Evolutionary conservation across 192 early-diverging fungal species (phyloP).

Genomic region (Jimgerdemannia lactiflua): DNA sequence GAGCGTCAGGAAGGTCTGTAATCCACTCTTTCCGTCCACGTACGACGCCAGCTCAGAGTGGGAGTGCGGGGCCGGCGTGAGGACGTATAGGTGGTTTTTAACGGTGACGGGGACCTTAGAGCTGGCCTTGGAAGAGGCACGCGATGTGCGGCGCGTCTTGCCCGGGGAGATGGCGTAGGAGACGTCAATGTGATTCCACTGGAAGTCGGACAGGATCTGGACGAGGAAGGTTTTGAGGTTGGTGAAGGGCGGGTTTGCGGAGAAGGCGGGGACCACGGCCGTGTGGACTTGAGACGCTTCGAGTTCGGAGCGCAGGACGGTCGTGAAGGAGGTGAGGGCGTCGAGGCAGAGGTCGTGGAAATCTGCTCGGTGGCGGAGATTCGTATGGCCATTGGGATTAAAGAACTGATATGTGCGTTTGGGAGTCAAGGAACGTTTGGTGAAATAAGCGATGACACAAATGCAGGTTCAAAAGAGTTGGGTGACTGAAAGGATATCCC

Average conservation of each 20-base stretch:
- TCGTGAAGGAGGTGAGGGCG: conserved; percentile 2
- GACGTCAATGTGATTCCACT: conserved; percentile 22
- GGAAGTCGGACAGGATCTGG: conserved; percentile 18
- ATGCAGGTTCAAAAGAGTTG: no score
- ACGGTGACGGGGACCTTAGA: conserved; percentile 7
- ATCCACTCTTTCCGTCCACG: conserved; percentile 2
- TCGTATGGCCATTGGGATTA: conserved; percentile 6
- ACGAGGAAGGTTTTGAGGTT: conserved; percentile 11
- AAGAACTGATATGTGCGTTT: conserved; percentile 7
- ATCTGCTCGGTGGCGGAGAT: conserved; percentile 5
- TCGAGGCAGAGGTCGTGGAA: conserved; percentile 3
- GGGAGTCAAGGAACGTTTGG: not conserved
- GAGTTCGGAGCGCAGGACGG: conserved; percentile 1
- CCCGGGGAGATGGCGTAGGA: conserved; percentile 7
- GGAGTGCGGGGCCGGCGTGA: conserved; percentile 5
- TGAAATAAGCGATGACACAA: not conserved
- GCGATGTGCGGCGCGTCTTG: not conserved
- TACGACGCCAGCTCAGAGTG: conserved; percentile 9
- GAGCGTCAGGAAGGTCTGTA: conserved; percentile 9
- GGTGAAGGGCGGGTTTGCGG: conserved; percentile 5
- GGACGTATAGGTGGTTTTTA: conserved; percentile 18
- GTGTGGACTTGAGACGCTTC: conserved; percentile 4
- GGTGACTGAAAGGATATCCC: conserved; percentile 7
- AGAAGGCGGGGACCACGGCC: not conserved
- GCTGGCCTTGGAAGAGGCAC: not conserved